These are phyloP conservation scores for Jasminum sambac DNA, from an alignment of 257 asterid species.

Conservation along the genomic window DNA sequence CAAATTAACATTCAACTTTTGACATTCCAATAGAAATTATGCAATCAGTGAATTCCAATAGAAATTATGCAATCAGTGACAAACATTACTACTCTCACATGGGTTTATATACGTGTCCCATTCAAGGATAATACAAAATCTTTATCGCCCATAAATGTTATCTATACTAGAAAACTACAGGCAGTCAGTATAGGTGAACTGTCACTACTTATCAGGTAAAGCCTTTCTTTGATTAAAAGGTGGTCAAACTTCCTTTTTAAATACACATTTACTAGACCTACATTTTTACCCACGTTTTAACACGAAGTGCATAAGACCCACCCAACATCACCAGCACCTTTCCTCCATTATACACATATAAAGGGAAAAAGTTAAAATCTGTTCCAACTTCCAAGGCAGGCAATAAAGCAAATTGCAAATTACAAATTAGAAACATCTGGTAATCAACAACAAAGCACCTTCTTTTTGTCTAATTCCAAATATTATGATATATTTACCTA, in stretches of 20 bases:
- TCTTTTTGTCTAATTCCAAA: not conserved
- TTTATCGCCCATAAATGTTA: not conserved
- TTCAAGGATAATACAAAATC: not conserved
- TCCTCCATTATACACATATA: slow-evolving; percentile 13
- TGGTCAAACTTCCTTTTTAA: too few species aligned
- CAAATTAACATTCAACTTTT: not conserved
- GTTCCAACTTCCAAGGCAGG: not conserved
- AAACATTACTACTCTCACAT: not conserved
- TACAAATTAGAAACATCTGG: not conserved
- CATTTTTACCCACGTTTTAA: too few species aligned
- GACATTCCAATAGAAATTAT: not conserved
- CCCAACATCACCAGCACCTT: not conserved
- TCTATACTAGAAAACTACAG: not conserved
- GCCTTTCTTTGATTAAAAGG: too few species aligned
- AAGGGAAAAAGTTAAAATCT: not conserved
- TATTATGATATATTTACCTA: slow-evolving; percentile 51
- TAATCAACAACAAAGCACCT: not conserved
- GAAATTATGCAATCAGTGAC: not conserved
- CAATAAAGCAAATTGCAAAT: not conserved
- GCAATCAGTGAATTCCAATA: not conserved
- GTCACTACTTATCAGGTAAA: not conserved
- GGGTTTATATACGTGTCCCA: not conserved
- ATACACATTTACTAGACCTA: too few species aligned
- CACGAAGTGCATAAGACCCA: too few species aligned
- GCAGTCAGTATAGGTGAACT: slow-evolving; percentile 9